Percentiles rank a stretch among this genome's conserved stretches.
Evolutionary conservation across 75 land plant genomes (phyloP).

Genomic region (Azolla pinnata): DNA sequence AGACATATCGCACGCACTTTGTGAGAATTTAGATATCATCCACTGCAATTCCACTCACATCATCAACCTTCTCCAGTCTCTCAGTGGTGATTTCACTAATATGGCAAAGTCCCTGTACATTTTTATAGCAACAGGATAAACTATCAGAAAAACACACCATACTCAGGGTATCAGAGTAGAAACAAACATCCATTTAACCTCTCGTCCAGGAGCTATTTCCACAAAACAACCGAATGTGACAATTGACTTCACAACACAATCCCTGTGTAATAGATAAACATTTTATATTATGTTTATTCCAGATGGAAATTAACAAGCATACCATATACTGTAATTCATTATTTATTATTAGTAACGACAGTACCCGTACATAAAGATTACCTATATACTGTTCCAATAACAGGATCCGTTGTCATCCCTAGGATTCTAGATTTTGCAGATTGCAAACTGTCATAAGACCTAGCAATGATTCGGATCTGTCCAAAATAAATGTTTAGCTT

Average conservation of each 20-base stretch:
- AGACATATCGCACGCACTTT: neutral
- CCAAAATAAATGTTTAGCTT: neutral
- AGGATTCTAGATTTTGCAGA: conserved; percentile 59
- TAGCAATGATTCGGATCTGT: conserved; percentile 73
- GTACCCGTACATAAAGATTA: conserved; percentile 3
- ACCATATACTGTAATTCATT: too few relatives aligned
- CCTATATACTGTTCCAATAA: conserved; percentile 76
- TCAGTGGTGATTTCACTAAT: conserved; percentile 75
- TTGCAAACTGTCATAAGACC: conserved; percentile 42
- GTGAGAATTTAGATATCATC: too few relatives aligned
- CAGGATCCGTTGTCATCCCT: conserved; percentile 66
- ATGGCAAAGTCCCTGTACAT: conserved; percentile 84
- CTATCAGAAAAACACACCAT: neutral
- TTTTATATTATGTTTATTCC: too few relatives aligned
- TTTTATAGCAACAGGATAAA: neutral
- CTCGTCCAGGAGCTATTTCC: conserved; percentile 87
- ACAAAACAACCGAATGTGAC: conserved; percentile 83
- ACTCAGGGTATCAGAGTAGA: neutral
- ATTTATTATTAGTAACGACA: too few relatives aligned
- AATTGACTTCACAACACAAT: conserved; percentile 77
- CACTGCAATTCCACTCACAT: too few relatives aligned
- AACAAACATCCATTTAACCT: conserved; percentile 50
- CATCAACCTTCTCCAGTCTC: conserved; percentile 73
- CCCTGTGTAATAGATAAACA: conserved; percentile 38
- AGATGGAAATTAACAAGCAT: too few relatives aligned